Evolutionary conservation across 495 filamentous ascomycete species (phyloP).

Genomic region (Amorphotheca resinae): DNA sequence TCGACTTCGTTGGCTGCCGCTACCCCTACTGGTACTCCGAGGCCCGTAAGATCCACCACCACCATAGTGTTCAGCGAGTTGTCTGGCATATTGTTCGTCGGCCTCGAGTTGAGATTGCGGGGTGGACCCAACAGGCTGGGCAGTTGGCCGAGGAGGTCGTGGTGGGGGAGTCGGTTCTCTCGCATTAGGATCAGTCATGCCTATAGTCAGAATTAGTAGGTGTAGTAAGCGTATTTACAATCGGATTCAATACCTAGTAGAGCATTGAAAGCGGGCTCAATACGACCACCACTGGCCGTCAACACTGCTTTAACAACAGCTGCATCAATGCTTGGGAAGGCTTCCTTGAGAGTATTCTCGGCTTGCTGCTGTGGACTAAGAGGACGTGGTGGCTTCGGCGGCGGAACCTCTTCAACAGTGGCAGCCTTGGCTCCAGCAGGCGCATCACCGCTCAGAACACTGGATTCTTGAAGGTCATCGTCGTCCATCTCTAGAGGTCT

Average conservation of each 20-base stretch:
- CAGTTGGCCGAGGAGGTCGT: conserved; percentile 54
- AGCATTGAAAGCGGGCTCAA: conserved; percentile 94
- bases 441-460: conserved; percentile 29
- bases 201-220: conserved; percentile 30
- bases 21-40: conserved; percentile 32
- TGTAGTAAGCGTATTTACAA: neutral
- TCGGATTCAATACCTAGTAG: conserved; percentile 51
- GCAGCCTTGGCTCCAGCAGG: conserved; percentile 23
- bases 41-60: conserved; percentile 40
- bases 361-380: conserved; percentile 69
- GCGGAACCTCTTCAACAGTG: conserved; percentile 32
- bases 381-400: conserved; percentile 82
- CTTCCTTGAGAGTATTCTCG: conserved; percentile 81
- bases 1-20: conserved; percentile 27
- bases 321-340: conserved; percentile 75
- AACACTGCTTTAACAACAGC: conserved; percentile 82
- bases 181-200: conserved; percentile 88
- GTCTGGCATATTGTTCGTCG: conserved; percentile 87
- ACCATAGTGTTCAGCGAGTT: conserved; percentile 84
- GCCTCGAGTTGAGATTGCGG: conserved; percentile 70
- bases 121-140: conserved; percentile 35
- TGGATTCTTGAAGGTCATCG: conserved; percentile 56
- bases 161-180: conserved; percentile 50
- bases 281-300: conserved; percentile 67
- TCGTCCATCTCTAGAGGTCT: conserved; percentile 78